Conservation (phyloP, 176 grass and related monocot genomes). For the Triticum turgidum region DNA sequence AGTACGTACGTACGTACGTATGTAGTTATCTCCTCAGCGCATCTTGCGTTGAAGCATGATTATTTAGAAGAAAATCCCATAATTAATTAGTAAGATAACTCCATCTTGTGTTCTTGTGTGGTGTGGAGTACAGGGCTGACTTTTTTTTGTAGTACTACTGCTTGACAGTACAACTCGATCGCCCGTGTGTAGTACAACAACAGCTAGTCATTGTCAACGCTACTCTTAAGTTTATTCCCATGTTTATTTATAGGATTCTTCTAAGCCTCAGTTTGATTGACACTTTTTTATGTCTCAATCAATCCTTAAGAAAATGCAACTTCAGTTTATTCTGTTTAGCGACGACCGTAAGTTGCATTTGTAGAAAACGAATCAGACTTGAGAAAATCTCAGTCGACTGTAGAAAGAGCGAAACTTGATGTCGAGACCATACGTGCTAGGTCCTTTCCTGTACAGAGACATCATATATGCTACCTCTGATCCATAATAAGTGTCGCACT, state of each 20-base stretch:
- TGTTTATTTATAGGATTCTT: neutral
- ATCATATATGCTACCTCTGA: no score
- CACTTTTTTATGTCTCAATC: no score
- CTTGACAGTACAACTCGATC: conserved; percentile 6
- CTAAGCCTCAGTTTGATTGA: neutral
- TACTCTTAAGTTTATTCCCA: neutral
- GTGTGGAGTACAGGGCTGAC: conserved; percentile 45
- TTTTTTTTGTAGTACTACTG: conserved; percentile 39
- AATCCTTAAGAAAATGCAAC: neutral
- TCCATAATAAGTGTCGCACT: no score
- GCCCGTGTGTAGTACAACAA: neutral
- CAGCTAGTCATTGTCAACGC: neutral
- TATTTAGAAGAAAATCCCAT: neutral
- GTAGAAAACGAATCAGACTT: neutral
- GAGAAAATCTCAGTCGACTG: neutral
- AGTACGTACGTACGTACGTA: neutral
- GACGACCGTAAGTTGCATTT: neutral
- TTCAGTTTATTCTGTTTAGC: neutral
- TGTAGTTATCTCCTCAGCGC: no score
- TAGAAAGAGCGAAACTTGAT: no score
- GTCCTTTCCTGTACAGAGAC: no score
- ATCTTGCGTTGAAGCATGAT: neutral
- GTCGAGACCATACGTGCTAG: no score
- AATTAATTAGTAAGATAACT: neutral
- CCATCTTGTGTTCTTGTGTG: neutral